Evolutionary conservation across 495 filamentous ascomycete species (phyloP), one percentile per base, ranked within the genome.

Genomic region (Barbatosphaeria neglecta): DNA sequence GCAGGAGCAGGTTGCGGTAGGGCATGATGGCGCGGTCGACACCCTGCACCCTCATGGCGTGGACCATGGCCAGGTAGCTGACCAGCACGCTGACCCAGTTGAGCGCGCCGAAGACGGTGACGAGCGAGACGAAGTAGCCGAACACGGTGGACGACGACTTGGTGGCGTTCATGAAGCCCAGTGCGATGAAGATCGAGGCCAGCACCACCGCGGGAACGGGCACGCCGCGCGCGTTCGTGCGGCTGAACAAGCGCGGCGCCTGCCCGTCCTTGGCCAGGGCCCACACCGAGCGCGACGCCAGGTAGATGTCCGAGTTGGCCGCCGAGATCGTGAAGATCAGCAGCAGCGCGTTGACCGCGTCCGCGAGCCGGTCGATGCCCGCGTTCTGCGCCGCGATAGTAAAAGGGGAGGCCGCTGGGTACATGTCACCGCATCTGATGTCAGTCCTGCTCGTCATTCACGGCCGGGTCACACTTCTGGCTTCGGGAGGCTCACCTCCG

Each of bases 71-170:
- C 55, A 94, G 84, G 63, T 94, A 87, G 1, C 83, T 82, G 43
- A 90, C 73, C 1, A 93, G 73, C 45, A 93, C 82, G 0, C 85
- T 89, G 47, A 92, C 81, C 86, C 87, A 89, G 49, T 83, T 88
- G 20, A 95, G 58, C 7, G 88, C 70, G 38, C 85, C 85, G 57
- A 87, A 86, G 53, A 90, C 84, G 27, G 82, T 86, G 25, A 82
- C 81, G 24, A 95, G 70, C 58, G 90, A 87, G 50, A 92, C 82
- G 49, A 95, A 92, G 72, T 90, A 92, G 19, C 66, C 72, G 61
- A 94, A 94, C 3, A 94, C 84, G 0, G 62, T 70, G 45, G 72
- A 72, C 0, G 84, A 79, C 53, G 78, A 76, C 50, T 72, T 77
- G 44, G 74, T 72, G 0, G 87, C 83, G 59, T 87, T 90, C 71